A percentile compares a stretch with the other conserved stretches of the same genome.
Conservation (phyloP, 2,329 filamentous ascomycete species). For the Sclerotinia minor region DNA sequence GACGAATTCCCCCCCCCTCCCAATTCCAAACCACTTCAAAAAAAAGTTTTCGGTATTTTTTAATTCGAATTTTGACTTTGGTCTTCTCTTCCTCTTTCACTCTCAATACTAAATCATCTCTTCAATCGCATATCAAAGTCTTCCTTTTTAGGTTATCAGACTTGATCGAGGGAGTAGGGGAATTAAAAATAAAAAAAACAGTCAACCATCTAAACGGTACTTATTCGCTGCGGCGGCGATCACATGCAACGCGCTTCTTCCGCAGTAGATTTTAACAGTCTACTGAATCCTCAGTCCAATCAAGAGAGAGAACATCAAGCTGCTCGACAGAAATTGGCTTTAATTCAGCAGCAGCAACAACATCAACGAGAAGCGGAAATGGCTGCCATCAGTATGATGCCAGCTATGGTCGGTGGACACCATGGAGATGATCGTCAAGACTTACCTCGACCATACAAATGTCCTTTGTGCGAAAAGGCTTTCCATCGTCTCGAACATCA, state of each 20-base stretch:
- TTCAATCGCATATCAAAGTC: background rate
- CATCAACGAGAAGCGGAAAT: conserved; percentile 48
- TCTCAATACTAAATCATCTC: background rate
- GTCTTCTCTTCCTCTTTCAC: background rate
- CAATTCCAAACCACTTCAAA: background rate
- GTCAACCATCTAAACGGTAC: background rate
- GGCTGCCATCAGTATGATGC: conserved; percentile 50
- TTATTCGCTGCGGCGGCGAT: conserved; percentile 47
- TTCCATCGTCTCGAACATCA: conserved; percentile 98
- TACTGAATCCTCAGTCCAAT: conserved; percentile 63
- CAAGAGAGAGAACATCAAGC: conserved; percentile 41
- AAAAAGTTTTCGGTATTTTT: background rate
- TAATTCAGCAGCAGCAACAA: conserved; percentile 38
- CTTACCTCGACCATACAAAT: conserved; percentile 96
- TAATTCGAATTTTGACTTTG: background rate
- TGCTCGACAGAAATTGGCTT: conserved; percentile 39
- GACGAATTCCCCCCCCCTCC: conserved; percentile 36
- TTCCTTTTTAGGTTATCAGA: background rate
- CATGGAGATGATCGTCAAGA: conserved; percentile 53
- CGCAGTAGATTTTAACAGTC: conserved; percentile 73
- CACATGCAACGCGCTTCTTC: conserved; percentile 76
- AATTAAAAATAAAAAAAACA: background rate
- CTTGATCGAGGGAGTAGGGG: background rate
- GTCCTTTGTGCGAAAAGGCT: conserved; percentile 95
- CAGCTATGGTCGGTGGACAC: conserved; percentile 40